Base-by-base conservation (phyloP, 202 grass and related monocot species). In the Panicum virgatum region DNA sequence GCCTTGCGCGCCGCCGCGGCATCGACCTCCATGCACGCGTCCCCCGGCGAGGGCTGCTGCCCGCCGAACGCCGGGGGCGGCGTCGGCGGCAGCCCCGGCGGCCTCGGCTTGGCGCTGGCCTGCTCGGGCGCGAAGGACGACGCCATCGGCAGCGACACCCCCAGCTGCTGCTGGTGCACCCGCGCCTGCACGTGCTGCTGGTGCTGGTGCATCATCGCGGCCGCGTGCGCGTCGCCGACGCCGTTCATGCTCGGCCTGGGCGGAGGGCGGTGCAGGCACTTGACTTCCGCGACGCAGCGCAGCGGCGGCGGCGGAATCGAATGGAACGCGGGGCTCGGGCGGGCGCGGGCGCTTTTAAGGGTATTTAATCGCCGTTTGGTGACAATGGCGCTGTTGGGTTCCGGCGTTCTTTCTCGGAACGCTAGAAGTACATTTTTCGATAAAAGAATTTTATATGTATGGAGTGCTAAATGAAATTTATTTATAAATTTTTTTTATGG, bases 21-120 rank as follows among this genome's bases (percentile, higher is more conserved):
- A 47, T 83, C 88, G 46, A 22, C 29, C n/a, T 85, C 87, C 88
- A 90, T 83, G 75, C 84, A 86, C 68, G 48, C 79, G 80, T 83
- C 80, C 19, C 29, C 54, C 3, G 5, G 50, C 23, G 3, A 14
- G 54, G 20, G 22, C 53, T 72, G 52, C 62, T 37, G 69, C 20
- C 42, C 19, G 38, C 54, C 44, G 78, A 76, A 77, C 66, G 73
- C 19, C 8, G 85, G 83, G 51, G 85, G 84, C 59, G 89, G 60
- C 76, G 76, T 82, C 51, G 86, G 88, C 67, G 89, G 85, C 72
- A 93, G 61, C 40, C 81, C 69, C 34, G 86, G 50, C 9, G 69
- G n/a, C 83, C 86, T 66, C 37, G 80, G 57, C 83, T 92, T 77
- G 80, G 83, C 1, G 23, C 32, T 26, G 47, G 63, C 12, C 16